Percentiles rank a stretch among this genome's conserved stretches.
phyloP scores from a whole-genome alignment of 2,329 filamentous ascomycete genomes.

The Cladosporium sp. region DNA sequence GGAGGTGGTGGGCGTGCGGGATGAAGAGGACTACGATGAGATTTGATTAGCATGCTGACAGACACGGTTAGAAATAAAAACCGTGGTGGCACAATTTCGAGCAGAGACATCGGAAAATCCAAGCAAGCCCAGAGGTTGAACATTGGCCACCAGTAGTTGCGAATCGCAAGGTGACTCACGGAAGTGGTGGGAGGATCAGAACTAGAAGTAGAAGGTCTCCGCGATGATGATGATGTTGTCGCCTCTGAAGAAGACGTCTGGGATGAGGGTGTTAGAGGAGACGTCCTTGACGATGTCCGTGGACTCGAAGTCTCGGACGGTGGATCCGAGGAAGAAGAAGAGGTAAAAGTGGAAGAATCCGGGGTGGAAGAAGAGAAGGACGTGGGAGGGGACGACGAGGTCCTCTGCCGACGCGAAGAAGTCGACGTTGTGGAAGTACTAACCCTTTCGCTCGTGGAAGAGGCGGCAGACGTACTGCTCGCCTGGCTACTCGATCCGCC shows the following conservation, averaged over 20 bases:
- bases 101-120: not conserved
- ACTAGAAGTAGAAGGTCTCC: conserved; percentile 19
- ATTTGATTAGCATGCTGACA: not conserved
- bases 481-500: conserved; percentile 21
- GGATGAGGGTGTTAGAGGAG: conserved; percentile 10
- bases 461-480: conserved; percentile 16
- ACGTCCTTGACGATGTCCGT: conserved; percentile 4
- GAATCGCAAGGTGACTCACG: conserved; percentile 11
- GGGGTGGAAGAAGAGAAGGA: conserved; percentile 18
- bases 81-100: conserved; percentile 4
- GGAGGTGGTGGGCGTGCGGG: not conserved
- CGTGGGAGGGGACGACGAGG: conserved; percentile 9
- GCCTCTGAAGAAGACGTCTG: conserved; percentile 11
- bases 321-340: conserved; percentile 8
- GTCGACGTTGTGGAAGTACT: conserved; percentile 19
- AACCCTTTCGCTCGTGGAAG: conserved; percentile 20
- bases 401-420: conserved; percentile 8
- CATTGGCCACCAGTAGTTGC: conserved; percentile 1
- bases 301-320: not conserved
- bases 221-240: conserved; percentile 13
- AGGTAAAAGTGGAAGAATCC: too few species aligned
- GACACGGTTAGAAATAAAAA: not conserved
- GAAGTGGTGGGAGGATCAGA: conserved; percentile 13
- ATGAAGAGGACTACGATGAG: not conserved
- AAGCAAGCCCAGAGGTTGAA: not conserved